Base-by-base conservation (phyloP, 495 filamentous ascomycete species). In the Aspergillus kassunensis region DNA sequence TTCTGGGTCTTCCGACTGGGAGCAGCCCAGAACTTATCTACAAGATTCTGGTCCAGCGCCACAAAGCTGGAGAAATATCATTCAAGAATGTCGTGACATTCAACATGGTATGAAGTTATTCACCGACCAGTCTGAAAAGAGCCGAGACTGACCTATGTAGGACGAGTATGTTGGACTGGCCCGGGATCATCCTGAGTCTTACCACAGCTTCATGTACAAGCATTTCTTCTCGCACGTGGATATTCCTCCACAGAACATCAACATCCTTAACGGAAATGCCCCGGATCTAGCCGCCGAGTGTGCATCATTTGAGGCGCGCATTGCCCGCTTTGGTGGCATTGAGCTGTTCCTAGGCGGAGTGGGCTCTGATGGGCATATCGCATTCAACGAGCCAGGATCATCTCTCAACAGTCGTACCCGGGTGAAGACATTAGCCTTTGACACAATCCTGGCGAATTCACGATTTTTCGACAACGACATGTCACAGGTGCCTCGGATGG, bases 201-300 rank as follows among this genome's bases (percentile, higher is more conserved):
- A 92, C 71, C 89, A 91, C 73, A 85, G 83, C 49, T 95, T 91
- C 74, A 92, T 95, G 89, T 91, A 88, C 76, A 87, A 85, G 69
- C 78, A 92, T 68, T 89, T 92, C 78, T 95, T 95, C 75, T 87
- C 85, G 3, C 88, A 92, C 64, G 84, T 92, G 60, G 87, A 95
- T 60, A 83, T 95, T 50, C 76, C 80, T 51, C 88, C 89, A 6
- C 75, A 76, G 56, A 90, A 90, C 58, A 88, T 91, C 64, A 80
- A 95, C 71, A 89, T 95, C 62, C 79, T 92, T n/a, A 82, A 92
- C 63, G 88, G 89, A 53, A 90, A 88, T 59, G 88, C 88, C 0
- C 68, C 80, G 6, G 84, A 92, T 55, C 79, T 89, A 1, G 84
- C 84, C 46, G 83, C 84, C 23, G 88, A 92, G 64, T 92, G 88